Conservation (phyloP, 495 filamentous ascomycete species). For the Tuber aestivum region DNA sequence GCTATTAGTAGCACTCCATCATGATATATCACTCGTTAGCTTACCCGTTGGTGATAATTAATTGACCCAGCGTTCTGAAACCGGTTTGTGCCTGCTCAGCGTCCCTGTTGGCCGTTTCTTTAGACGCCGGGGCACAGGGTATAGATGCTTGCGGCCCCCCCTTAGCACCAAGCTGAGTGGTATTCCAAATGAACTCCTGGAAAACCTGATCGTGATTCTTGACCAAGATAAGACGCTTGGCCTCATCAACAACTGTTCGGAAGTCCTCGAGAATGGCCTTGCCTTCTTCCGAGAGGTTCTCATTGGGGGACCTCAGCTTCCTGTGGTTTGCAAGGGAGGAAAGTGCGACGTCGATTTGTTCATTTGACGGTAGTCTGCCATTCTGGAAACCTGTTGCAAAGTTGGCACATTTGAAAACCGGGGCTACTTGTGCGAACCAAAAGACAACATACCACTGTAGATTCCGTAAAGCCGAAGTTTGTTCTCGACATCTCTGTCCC, state of each 20-base stretch:
- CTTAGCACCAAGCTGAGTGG: slow-evolving; percentile 57
- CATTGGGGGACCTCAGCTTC: slow-evolving; percentile 54
- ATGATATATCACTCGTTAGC: slow-evolving; percentile 18
- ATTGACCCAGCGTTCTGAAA: slow-evolving; percentile 77
- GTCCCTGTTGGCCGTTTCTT: slow-evolving; percentile 58
- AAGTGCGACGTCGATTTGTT: slow-evolving; percentile 90
- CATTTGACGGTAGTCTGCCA: slow-evolving; percentile 91
- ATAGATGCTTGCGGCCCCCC: slow-evolving; percentile 54
- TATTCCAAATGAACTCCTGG: slow-evolving; percentile 95
- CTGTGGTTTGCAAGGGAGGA: slow-evolving; percentile 63
- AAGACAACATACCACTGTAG: slow-evolving; percentile 55
- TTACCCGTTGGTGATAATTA: slow-evolving; percentile 91
- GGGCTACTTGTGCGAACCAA: not conserved
- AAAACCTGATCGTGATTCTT: slow-evolving; percentile 94
- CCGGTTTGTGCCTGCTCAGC: slow-evolving; percentile 63
- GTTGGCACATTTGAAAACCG: slow-evolving; percentile 31
- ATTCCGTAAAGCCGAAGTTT: slow-evolving; percentile 97
- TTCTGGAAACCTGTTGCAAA: slow-evolving; percentile 65
- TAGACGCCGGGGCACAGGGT: slow-evolving; percentile 63
- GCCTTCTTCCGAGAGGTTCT: slow-evolving; percentile 76
- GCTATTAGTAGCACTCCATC: slow-evolving; percentile 38
- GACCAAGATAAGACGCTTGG: slow-evolving; percentile 78
- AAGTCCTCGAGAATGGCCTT: slow-evolving; percentile 69
- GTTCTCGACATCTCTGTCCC: slow-evolving; percentile 65
- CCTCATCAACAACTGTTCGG: slow-evolving; percentile 74